Evolutionary conservation across 345 rosid genomes (phyloP), one percentile per base, ranked within the genome.

Genomic region (Citrus trifoliata): DNA sequence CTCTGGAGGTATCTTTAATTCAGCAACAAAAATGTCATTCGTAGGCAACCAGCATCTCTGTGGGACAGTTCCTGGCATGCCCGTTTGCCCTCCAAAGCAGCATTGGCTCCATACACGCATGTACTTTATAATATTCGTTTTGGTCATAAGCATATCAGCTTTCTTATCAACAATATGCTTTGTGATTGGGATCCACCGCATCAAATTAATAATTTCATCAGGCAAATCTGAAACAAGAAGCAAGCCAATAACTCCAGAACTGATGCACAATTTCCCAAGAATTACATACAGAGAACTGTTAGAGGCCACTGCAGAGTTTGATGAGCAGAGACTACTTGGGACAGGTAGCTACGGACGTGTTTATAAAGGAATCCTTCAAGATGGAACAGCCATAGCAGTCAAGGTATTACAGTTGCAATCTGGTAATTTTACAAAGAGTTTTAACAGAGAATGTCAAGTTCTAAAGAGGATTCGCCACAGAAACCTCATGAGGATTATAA

Each of bases 381-480:
- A 88, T 79, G 87, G 87, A 24, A 84, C 81, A 8, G 78, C 70
- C 16, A 80, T 90, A 48, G 91, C 91, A 22, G 88, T 90, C 24
- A 90, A 88, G 77, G 88, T 90, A 6, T 69, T 87, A 37, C 80
- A 82, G 21, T 56, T 87, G n/a, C 91, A 86, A 76, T 70, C 87
- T 2, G 89, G 88, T 40, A 86, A 88, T 63, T 85, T 86, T 64
- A 80, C 85, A 30, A 88, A 86, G 86, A 90, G 89, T 71, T 90
- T 90, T 70, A 84, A 80, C 81, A 83, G 91, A 71, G 90, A 90
- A 86, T 87, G 91, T 62, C 88, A 88, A 80, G 89, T 86, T 5
- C 79, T 90, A 64, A 88, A 87, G 80, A 84, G 88, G 81, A 88
- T 90, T 59, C 78, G 91, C 51, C 93, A 90, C 77, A 78, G 89